Conservation (phyloP, 106 monocot species). For the Allium cepa region DNA sequence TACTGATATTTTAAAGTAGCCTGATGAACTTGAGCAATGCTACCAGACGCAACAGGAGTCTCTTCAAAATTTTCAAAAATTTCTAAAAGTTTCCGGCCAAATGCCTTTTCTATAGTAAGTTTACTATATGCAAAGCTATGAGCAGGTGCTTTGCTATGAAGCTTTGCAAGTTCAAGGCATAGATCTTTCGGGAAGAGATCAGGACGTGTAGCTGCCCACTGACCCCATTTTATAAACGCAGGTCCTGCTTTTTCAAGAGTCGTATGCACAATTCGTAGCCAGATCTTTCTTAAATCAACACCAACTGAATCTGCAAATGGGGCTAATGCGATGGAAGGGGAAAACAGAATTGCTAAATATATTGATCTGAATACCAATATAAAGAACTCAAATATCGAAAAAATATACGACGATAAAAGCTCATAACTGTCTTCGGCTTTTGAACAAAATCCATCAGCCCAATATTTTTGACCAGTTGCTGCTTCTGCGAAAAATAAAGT, state of each 20-base stretch:
- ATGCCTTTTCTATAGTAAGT: constrained; percentile 48
- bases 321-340: constrained; percentile 36
- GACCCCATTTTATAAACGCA: constrained; percentile 75
- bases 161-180: constrained; percentile 41
- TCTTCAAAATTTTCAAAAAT: constrained; percentile 67
- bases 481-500: constrained; percentile 31
- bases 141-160: constrained; percentile 52
- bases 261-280: constrained; percentile 40
- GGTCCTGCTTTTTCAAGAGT: constrained; percentile 65
- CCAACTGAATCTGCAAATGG: constrained; percentile 41
- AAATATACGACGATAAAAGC: constrained; percentile 19
- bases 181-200: constrained; percentile 63
- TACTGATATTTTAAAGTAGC: constrained; percentile 47
- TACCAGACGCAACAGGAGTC: constrained; percentile 60
- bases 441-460: constrained; percentile 25
- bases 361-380: constrained; percentile 30
- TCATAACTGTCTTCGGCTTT: constrained; percentile 26
- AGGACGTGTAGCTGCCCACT: constrained; percentile 75
- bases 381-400: constrained; percentile 26
- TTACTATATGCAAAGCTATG: constrained; percentile 52
- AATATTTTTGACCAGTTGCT: constrained; percentile 32
- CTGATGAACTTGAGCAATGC: constrained; percentile 62
- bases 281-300: constrained; percentile 32
- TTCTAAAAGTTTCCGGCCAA: constrained; percentile 40
- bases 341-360: constrained; percentile 44